Conservation (phyloP, 1,139 yeast species). For the Suhomyces ambrosiae region DNA sequence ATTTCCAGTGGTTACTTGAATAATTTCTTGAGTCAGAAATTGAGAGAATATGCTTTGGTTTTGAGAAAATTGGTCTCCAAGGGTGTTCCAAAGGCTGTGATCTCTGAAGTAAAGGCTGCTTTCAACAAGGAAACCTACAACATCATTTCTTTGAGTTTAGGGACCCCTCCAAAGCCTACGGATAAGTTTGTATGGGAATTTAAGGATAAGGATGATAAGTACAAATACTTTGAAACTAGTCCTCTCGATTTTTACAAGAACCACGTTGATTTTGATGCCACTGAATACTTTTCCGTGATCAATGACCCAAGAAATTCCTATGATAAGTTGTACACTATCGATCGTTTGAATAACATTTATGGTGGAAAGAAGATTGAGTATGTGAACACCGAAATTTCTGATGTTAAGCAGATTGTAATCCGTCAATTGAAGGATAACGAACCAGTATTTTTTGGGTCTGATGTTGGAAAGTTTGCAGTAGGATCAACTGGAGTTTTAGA, state of each 20-base stretch:
- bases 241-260: slow-evolving; percentile 64
- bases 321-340: slow-evolving; percentile 65
- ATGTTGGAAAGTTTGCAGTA: slow-evolving; percentile 74
- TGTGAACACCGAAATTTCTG: slow-evolving; percentile 63
- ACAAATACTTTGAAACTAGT: slow-evolving; percentile 53
- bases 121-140: slow-evolving; percentile 66
- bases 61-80: slow-evolving; percentile 50
- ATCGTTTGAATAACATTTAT: slow-evolving; percentile 68
- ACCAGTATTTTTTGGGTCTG: slow-evolving; percentile 84
- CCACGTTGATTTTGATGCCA: slow-evolving; percentile 54
- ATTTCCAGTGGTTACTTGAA: slow-evolving; percentile 59
- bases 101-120: slow-evolving; percentile 38
- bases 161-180: slow-evolving; percentile 74
- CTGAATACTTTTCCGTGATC: slow-evolving; percentile 63
- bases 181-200: slow-evolving; percentile 74
- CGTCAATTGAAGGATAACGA: slow-evolving; percentile 68
- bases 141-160: slow-evolving; percentile 65
- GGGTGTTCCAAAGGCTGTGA: slow-evolving; percentile 27
- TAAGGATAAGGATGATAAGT: slow-evolving; percentile 69
- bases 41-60: slow-evolving; percentile 73
- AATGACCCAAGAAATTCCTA: slow-evolving; percentile 79
- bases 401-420: slow-evolving; percentile 61
- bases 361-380: slow-evolving; percentile 71
- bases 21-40: slow-evolving; percentile 60
- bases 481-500: slow-evolving; percentile 69